Percentiles rank a stretch among this genome's conserved stretches.
Conservation (phyloP, 352 stramenopile genomes). For the Pythium phragmiticola region DNA sequence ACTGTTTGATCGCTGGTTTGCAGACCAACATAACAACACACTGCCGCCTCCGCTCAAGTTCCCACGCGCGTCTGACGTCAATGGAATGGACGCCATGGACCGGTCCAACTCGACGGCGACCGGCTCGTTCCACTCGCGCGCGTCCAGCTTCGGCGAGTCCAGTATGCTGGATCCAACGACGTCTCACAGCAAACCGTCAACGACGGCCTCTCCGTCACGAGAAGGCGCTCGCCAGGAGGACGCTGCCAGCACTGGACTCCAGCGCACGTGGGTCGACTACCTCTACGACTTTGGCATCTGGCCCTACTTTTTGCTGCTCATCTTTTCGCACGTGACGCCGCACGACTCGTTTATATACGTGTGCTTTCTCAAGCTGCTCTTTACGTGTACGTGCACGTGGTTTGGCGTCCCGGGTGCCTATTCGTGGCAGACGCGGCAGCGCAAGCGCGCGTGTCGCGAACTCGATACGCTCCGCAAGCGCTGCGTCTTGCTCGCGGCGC, state of each 20-base stretch:
- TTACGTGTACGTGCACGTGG: conserved; percentile 70
- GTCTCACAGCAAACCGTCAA: background rate
- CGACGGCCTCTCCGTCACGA: background rate
- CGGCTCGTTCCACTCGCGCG: conserved; percentile 11
- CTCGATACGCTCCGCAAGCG: conserved; percentile 46
- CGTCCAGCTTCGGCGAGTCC: conserved; percentile 7
- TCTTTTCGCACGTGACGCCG: conserved; percentile 46
- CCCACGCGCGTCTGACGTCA: conserved; percentile 9
- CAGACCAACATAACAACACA: conserved; percentile 36
- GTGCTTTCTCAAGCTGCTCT: conserved; percentile 63
- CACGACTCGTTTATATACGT: conserved; percentile 45
- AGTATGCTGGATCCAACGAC: background rate
- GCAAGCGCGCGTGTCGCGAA: conserved; percentile 44
- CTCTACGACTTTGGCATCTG: conserved; percentile 72
- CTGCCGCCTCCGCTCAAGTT: conserved; percentile 36
- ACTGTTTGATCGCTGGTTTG: conserved; percentile 68
- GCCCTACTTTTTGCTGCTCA: conserved; percentile 63
- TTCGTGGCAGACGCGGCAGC: conserved; percentile 50
- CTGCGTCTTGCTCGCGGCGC: conserved; percentile 50
- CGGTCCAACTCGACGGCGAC: conserved; percentile 2
- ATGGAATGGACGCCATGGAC: conserved; percentile 9
- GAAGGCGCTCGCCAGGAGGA: background rate
- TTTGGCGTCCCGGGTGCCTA: conserved; percentile 58
- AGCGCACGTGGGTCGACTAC: conserved; percentile 46
- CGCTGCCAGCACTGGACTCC: background rate